A percentile compares a stretch with the other conserved stretches of the same genome.
Conservation (phyloP, 805 yeast species). For the Nakazawaea ernobii region DNA sequence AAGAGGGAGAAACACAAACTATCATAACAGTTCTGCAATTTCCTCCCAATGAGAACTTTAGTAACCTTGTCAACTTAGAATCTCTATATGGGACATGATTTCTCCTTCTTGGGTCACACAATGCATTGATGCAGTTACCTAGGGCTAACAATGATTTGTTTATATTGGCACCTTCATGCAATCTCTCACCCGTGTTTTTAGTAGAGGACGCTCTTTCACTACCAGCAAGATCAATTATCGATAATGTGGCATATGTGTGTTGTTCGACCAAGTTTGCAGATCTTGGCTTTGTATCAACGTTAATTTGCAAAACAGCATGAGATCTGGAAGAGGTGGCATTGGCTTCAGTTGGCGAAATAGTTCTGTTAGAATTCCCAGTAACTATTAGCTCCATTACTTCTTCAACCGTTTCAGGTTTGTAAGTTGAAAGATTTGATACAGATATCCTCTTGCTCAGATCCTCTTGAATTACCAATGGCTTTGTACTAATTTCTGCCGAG, state of each 20-base stretch:
- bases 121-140: conserved; percentile 91
- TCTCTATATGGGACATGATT: conserved; percentile 88
- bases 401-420: conserved; percentile 54
- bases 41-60: conserved; percentile 89
- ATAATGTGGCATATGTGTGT: conserved; percentile 72
- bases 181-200: conserved; percentile 71
- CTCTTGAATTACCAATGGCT: conserved; percentile 60
- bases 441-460: conserved; percentile 58
- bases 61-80: conserved; percentile 78
- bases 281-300: conserved; percentile 51
- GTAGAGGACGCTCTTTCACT: conserved; percentile 93
- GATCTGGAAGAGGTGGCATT: conserved; percentile 88
- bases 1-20: conserved; percentile 86
- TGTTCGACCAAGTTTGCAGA: conserved; percentile 60
- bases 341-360: conserved; percentile 86
- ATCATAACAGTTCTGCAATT: conserved; percentile 95
- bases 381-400: conserved; percentile 77
- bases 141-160: conserved; percentile 82
- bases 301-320: conserved; percentile 86
- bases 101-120: conserved; percentile 64
- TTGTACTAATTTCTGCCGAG: conserved; percentile 27
- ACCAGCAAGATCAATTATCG: conserved; percentile 91
- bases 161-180: conserved; percentile 91
- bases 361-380: conserved; percentile 68
- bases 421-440: conserved; percentile 66